phyloP scores from a whole-genome alignment of 129 eudicot species.

The Saposhnikovia divaricata region DNA sequence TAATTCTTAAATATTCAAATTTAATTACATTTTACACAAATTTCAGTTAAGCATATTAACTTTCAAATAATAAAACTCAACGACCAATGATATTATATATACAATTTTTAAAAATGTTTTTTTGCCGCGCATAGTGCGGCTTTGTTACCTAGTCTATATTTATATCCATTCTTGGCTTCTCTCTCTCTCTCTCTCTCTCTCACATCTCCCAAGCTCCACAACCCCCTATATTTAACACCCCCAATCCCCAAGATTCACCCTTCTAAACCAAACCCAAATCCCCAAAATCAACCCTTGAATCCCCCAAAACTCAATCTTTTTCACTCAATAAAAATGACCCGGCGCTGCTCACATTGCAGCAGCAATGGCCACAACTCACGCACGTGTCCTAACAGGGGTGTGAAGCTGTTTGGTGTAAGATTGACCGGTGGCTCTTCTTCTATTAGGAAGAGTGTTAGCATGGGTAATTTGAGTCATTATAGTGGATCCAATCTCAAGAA shows the following conservation, averaged over 20 bases:
- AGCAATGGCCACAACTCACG: conserved; percentile 93
- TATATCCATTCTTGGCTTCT: not conserved
- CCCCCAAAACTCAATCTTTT: not conserved
- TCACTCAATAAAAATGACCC: conserved; percentile 35
- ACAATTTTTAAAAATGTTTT: too few relatives aligned
- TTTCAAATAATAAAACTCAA: too few relatives aligned
- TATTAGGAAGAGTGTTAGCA: conserved; percentile 94
- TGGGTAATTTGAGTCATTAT: conserved; percentile 84
- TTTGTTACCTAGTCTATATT: too few relatives aligned
- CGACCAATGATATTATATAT: too few relatives aligned
- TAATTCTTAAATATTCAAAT: too few relatives aligned
- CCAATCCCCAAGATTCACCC: not conserved
- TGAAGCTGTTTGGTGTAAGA: conserved; percentile 91
- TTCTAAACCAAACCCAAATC: not conserved
- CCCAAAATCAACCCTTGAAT: not conserved
- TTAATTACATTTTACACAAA: too few relatives aligned
- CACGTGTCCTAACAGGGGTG: conserved; percentile 91
- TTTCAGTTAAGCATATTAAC: too few relatives aligned
- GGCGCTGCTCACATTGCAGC: conserved; percentile 94
- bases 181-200: not conserved
- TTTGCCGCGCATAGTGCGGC: too few relatives aligned
- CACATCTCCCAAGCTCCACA: not conserved
- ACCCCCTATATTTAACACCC: not conserved
- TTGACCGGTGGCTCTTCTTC: conserved; percentile 78
- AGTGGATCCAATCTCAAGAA: conserved; percentile 35